A percentile compares a stretch with the other conserved stretches of the same genome.
Evolutionary conservation across 345 rosid species (phyloP).

Genomic region (Pugionium dolabratum): DNA sequence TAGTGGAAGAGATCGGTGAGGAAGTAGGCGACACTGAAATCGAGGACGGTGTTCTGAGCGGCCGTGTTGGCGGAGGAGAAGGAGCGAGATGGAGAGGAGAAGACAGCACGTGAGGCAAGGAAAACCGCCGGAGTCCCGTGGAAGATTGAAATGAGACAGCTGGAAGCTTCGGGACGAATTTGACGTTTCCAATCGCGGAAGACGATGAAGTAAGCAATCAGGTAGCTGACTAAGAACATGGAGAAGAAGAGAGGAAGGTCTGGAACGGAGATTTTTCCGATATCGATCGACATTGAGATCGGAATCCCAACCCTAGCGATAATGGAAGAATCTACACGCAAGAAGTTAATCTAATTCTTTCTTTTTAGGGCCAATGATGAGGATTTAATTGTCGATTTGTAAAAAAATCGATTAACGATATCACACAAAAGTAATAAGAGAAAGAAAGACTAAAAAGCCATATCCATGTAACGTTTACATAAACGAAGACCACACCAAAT

Average conservation of each 20-base stretch:
- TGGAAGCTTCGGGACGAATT: constrained; percentile 75
- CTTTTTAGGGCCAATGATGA: no score
- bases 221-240: constrained; percentile 57
- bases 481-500: no score
- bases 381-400: no score
- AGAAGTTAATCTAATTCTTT: not conserved
- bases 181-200: constrained; percentile 69
- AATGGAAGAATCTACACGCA: constrained; percentile 19
- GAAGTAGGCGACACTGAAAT: constrained; percentile 81
- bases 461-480: no score
- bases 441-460: no score
- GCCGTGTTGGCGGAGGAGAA: constrained; percentile 63
- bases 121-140: constrained; percentile 86
- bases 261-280: constrained; percentile 41
- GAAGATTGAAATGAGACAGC: constrained; percentile 76
- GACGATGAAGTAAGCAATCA: constrained; percentile 53
- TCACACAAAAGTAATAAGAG: no score
- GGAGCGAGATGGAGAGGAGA: constrained; percentile 44
- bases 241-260: constrained; percentile 54
- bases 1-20: constrained; percentile 76
- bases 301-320: constrained; percentile 29
- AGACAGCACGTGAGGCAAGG: constrained; percentile 56
- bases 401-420: no score
- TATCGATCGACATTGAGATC: constrained; percentile 37
- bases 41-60: constrained; percentile 62